Base-by-base conservation (phyloP, 228 moss, liverwort and hornwort genomes). In the Sphagnum magellanicum region DNA sequence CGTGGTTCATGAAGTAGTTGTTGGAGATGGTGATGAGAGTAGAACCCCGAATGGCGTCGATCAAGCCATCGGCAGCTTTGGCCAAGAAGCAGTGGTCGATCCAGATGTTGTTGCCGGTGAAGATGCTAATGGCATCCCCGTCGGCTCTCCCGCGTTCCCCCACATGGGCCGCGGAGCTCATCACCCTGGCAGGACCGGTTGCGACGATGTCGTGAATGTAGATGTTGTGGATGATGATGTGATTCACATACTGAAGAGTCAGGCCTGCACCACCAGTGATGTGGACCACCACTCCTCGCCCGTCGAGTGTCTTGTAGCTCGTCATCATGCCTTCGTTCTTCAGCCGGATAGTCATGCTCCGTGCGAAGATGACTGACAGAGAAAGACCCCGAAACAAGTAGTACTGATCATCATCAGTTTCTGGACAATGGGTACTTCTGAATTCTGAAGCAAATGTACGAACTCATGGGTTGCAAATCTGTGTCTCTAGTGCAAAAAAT, bases 261-360 rank as follows among this genome's bases (percentile, higher is more conserved):
- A 84, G 60, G 60, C 72, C 74, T 5, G 52, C 84, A 4, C 80
- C 84, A 15, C 72, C 68, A 0, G 77, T 70, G 16, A 84, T 80
- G 67, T 84, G 77, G 50, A 84, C 80, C 8, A 75, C 68, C 50
- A 61, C 67, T 4, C 84, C 84, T 52, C 84, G 59, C 16, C 84
- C 84, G 10, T 84, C 84, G 59, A 84, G 61, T 4, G 84, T 84
- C 73, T 84, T 84, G 67, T 68, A 80, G 69, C 80, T 80, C n/a
- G 77, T 73, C n/a, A 84, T 70, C 10, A 84, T 84, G 69, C 80
- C 61, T 65, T 84, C 84, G 63, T 84, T 70, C 6, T 69, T 49
- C 6, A 84, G 70, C 6, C 66, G 66, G 49, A 84, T 80, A 0
- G 52, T 80, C 80, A 80, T 80, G 67, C 77, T 73, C 0, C 49